phyloP scores from a whole-genome alignment of 805 yeast genomes.

The Teunomyces stri region DNA sequence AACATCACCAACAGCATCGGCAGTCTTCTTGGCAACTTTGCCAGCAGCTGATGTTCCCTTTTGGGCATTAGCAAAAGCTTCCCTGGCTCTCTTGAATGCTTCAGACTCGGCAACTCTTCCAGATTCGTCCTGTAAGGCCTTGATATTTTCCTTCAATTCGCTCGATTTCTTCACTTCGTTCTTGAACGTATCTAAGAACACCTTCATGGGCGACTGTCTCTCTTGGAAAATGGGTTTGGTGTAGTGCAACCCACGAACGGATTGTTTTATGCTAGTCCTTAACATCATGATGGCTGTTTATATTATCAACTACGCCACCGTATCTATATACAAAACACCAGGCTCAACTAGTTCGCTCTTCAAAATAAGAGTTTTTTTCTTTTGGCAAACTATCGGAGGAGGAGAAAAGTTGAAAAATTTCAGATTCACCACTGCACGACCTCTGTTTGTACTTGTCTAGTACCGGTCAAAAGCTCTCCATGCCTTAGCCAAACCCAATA shows the following conservation, averaged over 20 bases:
- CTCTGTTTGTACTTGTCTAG: neutral
- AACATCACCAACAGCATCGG: conserved; percentile 87
- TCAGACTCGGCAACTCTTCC: conserved; percentile 92
- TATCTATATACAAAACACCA: conserved; percentile 2
- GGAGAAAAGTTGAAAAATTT: conserved; percentile 2
- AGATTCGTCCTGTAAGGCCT: conserved; percentile 93
- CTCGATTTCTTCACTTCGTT: conserved; percentile 86
- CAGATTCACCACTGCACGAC: conserved; percentile 2
- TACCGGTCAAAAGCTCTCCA: conserved; percentile 1
- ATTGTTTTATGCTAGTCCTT: conserved; percentile 5
- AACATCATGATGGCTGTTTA: conserved; percentile 6
- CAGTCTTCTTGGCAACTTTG: conserved; percentile 79
- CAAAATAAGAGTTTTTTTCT: neutral
- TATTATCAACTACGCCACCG: neutral
- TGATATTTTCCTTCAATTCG: conserved; percentile 89
- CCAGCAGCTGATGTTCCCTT: conserved; percentile 65
- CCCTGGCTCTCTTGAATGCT: conserved; percentile 88
- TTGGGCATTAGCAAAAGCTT: conserved; percentile 86
- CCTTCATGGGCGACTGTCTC: conserved; percentile 79
- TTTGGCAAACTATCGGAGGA: too few species aligned
- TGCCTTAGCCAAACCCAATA: conserved; percentile 7
- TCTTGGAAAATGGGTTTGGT: neutral
- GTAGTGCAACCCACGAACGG: conserved; percentile 3
- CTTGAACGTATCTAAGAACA: conserved; percentile 88
- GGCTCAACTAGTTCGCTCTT: neutral